These are phyloP conservation scores for Xylaria sp. DNA, from an alignment of 495 filamentous ascomycete genomes.

Conservation along the genomic window DNA sequence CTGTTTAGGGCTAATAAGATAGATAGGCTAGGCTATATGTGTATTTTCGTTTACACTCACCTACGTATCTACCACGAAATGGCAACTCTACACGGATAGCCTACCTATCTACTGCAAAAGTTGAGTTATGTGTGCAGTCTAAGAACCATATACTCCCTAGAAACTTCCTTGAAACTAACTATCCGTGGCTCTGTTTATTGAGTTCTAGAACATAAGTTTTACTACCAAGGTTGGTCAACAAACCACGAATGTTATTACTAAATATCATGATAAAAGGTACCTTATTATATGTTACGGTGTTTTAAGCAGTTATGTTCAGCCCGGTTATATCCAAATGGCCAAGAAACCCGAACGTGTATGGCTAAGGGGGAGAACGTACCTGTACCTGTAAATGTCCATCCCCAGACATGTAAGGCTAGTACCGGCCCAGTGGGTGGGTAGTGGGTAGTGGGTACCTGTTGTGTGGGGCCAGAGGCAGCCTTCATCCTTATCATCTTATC, in stretches of 20 bases:
- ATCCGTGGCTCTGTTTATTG: background rate
- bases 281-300: background rate
- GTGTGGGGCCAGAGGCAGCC: background rate
- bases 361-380: background rate
- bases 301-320: background rate
- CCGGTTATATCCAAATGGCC: background rate
- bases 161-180: background rate
- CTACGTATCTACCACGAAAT: background rate
- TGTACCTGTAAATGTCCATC: background rate
- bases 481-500: conserved; percentile 2
- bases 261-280: background rate
- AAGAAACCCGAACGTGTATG: background rate
- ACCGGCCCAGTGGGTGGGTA: background rate
- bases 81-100: background rate
- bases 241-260: background rate
- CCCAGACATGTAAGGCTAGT: background rate
- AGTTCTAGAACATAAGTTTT: background rate
- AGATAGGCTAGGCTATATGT: background rate
- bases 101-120: background rate
- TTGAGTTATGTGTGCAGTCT: background rate
- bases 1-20: background rate
- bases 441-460: background rate
- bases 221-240: background rate
- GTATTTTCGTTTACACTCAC: background rate
- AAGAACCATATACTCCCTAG: background rate